phyloP scores from a whole-genome alignment of 179 eudicot genomes.

The Patellifolia procumbens region DNA sequence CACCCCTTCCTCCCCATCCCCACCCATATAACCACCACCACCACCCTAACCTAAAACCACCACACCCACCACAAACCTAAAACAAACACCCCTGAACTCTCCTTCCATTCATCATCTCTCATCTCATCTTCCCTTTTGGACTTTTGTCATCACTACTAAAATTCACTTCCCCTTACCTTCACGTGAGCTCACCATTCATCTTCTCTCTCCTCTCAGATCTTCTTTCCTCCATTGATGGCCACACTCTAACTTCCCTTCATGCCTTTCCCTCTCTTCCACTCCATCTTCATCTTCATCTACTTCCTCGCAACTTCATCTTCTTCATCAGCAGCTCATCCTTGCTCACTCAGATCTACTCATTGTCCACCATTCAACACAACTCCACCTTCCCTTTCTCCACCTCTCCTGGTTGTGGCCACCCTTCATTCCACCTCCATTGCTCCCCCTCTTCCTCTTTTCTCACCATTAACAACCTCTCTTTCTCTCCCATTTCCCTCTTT shows the following conservation, averaged over 20 bases:
- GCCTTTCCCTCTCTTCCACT: conserved; percentile 15
- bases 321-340: not conserved
- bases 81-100: too few relatives aligned
- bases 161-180: not conserved
- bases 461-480: conserved; percentile 55
- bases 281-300: conserved; percentile 9
- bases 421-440: conserved; percentile 66
- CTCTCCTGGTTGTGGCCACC: conserved; percentile 69
- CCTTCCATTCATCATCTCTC: too few relatives aligned
- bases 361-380: conserved; percentile 66
- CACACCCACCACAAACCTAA: too few relatives aligned
- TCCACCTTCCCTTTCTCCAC: conserved; percentile 62
- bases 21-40: too few relatives aligned
- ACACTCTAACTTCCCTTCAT: conserved; percentile 6
- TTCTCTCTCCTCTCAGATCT: not conserved
- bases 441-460: conserved; percentile 47
- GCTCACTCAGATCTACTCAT: conserved; percentile 10
- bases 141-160: too few relatives aligned
- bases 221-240: not conserved
- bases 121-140: too few relatives aligned
- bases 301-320: not conserved
- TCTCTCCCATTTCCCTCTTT: too few relatives aligned
- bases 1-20: too few relatives aligned
- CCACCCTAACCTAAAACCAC: too few relatives aligned
- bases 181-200: not conserved